Conservation (phyloP, 2,329 filamentous ascomycete species). For the Pseudonectria foliicola region DNA sequence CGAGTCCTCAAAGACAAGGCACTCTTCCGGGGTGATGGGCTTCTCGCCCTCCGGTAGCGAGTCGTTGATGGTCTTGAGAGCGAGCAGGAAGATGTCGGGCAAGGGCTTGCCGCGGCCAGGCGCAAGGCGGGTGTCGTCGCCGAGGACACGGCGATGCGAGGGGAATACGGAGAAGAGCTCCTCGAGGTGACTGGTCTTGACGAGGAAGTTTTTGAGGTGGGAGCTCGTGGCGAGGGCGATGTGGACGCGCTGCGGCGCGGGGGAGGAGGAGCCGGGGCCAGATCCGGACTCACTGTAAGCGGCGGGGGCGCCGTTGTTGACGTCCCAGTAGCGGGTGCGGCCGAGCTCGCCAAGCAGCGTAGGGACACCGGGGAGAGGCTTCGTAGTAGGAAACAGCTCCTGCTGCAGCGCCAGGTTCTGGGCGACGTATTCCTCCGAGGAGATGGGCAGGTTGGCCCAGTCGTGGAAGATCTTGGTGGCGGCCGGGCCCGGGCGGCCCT, state of each 20-base stretch:
- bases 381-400: constrained; percentile 64
- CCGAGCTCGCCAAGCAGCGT: constrained; percentile 57
- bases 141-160: constrained; percentile 65
- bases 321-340: constrained; percentile 43
- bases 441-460: constrained; percentile 82
- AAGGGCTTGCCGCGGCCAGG: constrained; percentile 84
- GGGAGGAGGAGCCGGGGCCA: too few species aligned
- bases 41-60: constrained; percentile 55
- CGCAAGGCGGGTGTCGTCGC: constrained; percentile 74
- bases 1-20: constrained; percentile 92
- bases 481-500: constrained; percentile 48
- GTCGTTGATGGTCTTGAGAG: constrained; percentile 76
- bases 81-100: constrained; percentile 89
- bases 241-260: constrained; percentile 46
- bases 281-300: constrained; percentile 10
- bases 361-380: constrained; percentile 71
- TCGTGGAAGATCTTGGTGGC: constrained; percentile 54
- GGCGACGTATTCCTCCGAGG: constrained; percentile 56
- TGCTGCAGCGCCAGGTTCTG: constrained; percentile 58
- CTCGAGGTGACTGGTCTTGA: constrained; percentile 63
- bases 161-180: constrained; percentile 61
- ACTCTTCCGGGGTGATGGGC: constrained; percentile 72
- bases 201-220: constrained; percentile 60
- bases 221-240: constrained; percentile 84
- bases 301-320: constrained; percentile 20